phyloP scores from a whole-genome alignment of 2,329 filamentous ascomycete genomes.

The Hirsutella thompsonii region DNA sequence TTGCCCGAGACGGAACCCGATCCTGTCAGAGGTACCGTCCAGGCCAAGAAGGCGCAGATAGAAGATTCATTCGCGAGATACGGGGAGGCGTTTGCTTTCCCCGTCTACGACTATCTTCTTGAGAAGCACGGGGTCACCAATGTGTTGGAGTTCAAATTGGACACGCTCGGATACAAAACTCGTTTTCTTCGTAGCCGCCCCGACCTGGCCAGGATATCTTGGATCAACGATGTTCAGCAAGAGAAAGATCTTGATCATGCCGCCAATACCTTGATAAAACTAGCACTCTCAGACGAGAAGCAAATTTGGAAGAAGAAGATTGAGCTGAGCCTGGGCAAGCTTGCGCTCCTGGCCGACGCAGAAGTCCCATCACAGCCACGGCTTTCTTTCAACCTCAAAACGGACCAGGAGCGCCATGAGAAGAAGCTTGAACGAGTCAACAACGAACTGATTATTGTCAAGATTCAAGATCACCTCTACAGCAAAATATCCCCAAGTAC shows the following conservation, averaged over 20 bases:
- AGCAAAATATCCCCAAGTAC: slow-evolving; percentile 56
- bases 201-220: slow-evolving; percentile 65
- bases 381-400: slow-evolving; percentile 24
- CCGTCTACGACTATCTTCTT: slow-evolving; percentile 71
- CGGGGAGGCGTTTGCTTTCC: slow-evolving; percentile 54
- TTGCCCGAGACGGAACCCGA: slow-evolving; percentile 16
- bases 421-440: slow-evolving; percentile 41
- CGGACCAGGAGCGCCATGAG: slow-evolving; percentile 23
- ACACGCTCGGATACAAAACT: slow-evolving; percentile 60
- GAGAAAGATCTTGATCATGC: slow-evolving; percentile 67
- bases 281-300: slow-evolving; percentile 60
- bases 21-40: slow-evolving; percentile 20
- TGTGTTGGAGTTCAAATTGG: slow-evolving; percentile 58
- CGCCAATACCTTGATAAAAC: slow-evolving; percentile 53
- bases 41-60: slow-evolving; percentile 28
- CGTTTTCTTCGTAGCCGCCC: slow-evolving; percentile 62
- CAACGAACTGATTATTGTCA: slow-evolving; percentile 53
- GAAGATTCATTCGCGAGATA: slow-evolving; percentile 50
- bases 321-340: slow-evolving; percentile 78
- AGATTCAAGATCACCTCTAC: slow-evolving; percentile 70
- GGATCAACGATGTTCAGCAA: slow-evolving; percentile 83
- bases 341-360: slow-evolving; percentile 57
- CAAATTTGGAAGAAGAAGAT: slow-evolving; percentile 90
- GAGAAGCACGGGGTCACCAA: slow-evolving; percentile 50
- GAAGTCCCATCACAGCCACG: slow-evolving; percentile 12